Conservation (phyloP, 2,329 filamentous ascomycete species). For the Aspergillus sp. region DNA sequence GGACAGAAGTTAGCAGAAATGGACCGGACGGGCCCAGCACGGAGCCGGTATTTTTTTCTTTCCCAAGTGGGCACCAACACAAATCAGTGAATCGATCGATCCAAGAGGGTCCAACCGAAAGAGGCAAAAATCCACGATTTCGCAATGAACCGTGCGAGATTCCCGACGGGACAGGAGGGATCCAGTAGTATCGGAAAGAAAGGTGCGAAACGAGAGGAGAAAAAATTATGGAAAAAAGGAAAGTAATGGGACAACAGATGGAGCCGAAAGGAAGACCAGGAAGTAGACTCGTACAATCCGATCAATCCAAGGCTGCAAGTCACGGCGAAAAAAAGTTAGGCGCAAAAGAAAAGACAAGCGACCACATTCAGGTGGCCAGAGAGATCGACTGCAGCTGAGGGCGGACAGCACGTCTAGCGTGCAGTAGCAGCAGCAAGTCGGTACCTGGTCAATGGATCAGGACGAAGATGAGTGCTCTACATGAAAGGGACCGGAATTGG, state of each 20-base stretch:
- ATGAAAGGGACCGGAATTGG: constrained; percentile 1
- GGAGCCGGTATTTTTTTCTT: not conserved
- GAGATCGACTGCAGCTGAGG: constrained; percentile 19
- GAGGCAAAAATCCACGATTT: constrained; percentile 3
- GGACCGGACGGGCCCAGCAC: constrained; percentile 3
- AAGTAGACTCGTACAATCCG: not conserved
- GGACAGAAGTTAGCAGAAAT: constrained; percentile 7
- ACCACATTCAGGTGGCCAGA: constrained; percentile 18
- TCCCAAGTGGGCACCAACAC: constrained; percentile 1
- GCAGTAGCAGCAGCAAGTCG: constrained; percentile 16
- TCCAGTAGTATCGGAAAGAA: constrained; percentile 1
- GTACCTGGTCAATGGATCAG: constrained; percentile 6
- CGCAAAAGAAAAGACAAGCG: constrained; percentile 9
- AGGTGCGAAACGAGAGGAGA: constrained; percentile 4
- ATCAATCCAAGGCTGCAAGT: not conserved
- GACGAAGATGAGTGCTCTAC: not conserved
- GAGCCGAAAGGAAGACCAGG: not conserved
- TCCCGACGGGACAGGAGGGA: too few species aligned
- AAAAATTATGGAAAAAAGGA: constrained; percentile 4
- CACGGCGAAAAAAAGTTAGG: not conserved
- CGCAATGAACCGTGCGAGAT: constrained; percentile 12
- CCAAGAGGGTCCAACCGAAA: not conserved
- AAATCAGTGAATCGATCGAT: constrained; percentile 1
- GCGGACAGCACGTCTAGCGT: constrained; percentile 22
- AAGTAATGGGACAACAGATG: not conserved